phyloP scores from a whole-genome alignment of 306 rosid genomes.

The Biancaea sappan region DNA sequence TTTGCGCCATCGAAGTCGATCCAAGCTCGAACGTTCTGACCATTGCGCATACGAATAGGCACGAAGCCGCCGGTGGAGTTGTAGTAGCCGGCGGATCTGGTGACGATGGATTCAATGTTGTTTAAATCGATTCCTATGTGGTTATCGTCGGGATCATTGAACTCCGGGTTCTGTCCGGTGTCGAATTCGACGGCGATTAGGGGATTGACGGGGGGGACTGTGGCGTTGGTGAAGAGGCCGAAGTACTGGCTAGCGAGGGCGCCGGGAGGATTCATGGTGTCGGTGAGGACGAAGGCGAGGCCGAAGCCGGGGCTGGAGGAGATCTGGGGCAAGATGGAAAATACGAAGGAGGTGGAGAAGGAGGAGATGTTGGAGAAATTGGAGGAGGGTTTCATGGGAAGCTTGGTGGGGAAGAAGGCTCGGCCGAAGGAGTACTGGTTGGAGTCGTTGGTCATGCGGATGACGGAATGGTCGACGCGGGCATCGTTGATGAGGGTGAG shows the following conservation, averaged over 20 bases:
- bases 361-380: conserved; percentile 51
- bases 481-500: conserved; percentile 71
- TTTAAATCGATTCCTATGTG: conserved; percentile 87
- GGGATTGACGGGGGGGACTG: conserved; percentile 47
- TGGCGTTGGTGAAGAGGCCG: conserved; percentile 73
- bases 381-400: conserved; percentile 34
- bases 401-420: conserved; percentile 51
- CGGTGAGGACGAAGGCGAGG: conserved; percentile 72
- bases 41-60: conserved; percentile 61
- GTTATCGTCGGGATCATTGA: conserved; percentile 69
- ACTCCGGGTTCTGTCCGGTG: conserved; percentile 77
- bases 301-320: conserved; percentile 81
- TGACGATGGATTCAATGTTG: conserved; percentile 20
- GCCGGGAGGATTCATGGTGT: conserved; percentile 67
- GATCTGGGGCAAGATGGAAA: conserved; percentile 66
- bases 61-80: conserved; percentile 57
- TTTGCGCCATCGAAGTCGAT: conserved; percentile 67
- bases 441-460: conserved; percentile 80
- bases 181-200: conserved; percentile 86
- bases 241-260: conserved; percentile 84
- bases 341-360: conserved; percentile 82
- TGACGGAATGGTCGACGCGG: conserved; percentile 47
- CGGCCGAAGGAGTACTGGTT: conserved; percentile 67
- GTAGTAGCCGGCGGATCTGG: conserved; percentile 57
- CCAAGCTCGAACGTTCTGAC: conserved; percentile 76